Evolutionary conservation across 2,329 filamentous ascomycete genomes (phyloP), one percentile per base, ranked within the genome.

Genomic region (Fusarium sp.): DNA sequence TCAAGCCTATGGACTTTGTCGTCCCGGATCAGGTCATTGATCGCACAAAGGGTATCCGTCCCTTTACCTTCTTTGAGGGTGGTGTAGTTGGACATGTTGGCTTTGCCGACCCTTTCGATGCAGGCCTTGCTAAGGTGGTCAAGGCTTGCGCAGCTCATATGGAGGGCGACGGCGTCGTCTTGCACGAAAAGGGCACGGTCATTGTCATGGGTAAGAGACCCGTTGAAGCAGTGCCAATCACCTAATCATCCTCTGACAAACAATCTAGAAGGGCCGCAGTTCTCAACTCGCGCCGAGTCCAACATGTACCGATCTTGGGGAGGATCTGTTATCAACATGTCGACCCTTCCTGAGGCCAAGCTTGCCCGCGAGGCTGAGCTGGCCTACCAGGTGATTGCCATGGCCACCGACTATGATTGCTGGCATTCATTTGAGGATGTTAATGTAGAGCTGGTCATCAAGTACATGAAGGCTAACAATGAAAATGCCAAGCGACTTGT

Each of bases 401-500:
- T 99, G 96, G 94, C 94, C 39, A 99, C 96, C 35, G 96, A 99
- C 86, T 99, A 99, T 83, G 96, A 99, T 87, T 98, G 96, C 90
- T 99, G 96, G 96, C 93, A 95, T 81, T 91, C 89, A 26, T 89
- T 89, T 55, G 93, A 91, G 66, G 94, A 93, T 74, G 96, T 99
- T 72, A 95, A 95, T 71, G 96, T 99, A 28, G 94, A 95, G 83
- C 97, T 98, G 93, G 96, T 99, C 63, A 94, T 98, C 91, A 93
- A 91, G 70, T 94, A 97, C 84, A 99, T 99, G 96, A 92, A 93
- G 81, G 93, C 94, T 75, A 99, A 99, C 84, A 89, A 93, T 59
- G 88, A 92, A 80, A 99, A 98, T 80, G 96, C 96, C 39, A 92
- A 92, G 82, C 88, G 91, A 58, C 92, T 98, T 64, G 92, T 99